Evolutionary conservation across 2,329 filamentous ascomycete genomes (phyloP), one percentile per base, ranked within the genome.

Genomic region (Exophiala dermatitidis): DNA sequence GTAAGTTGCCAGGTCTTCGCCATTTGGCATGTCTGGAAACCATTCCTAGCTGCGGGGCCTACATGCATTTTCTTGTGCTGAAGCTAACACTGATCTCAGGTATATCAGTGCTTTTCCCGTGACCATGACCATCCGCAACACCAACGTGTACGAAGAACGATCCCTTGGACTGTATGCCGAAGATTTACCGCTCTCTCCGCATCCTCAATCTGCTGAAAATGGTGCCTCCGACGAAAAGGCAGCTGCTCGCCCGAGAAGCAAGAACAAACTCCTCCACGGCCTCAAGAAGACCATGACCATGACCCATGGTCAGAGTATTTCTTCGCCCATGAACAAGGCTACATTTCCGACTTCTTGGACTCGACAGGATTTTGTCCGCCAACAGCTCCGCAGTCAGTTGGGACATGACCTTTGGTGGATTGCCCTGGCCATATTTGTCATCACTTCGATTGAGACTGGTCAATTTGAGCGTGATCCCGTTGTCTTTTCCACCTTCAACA

Each of bases 51-150:
- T 19, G 19, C 19, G 19, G 19, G 19, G 2, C 19, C 19, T 19
- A 19, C 19, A 19, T 19, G 19, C 19, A 19, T 19, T 19, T 19
- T 19, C 19, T 19, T 19, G 19, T 19, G 19, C 19, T 19, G 19
- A 19, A 41, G 12, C 6, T 38, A 8, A 4, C 36, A 8, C n/a
- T 5, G 4, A 26, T 10, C 10, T 10, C 38, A 41, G 38, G 38
- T 41, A 97, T 70, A 95, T 97, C 58, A 95, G 90, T 53, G 88
- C 96, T 55, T 95, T 95, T 63, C 91, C 91, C 3, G 95, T 97
- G 63, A 91, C 93, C 66, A 97, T 97, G 64, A 93, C 88, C 4
- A 86, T 97, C 63, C 89, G 91, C 49, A 81, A 83, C 64, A 84
- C 83, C 37, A 87, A 87, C 63, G 80, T 85, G 31, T 88, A 88